Evolutionary conservation across 768 basidiomycete genomes (phyloP).

Genomic region (Tulasnella sp.): DNA sequence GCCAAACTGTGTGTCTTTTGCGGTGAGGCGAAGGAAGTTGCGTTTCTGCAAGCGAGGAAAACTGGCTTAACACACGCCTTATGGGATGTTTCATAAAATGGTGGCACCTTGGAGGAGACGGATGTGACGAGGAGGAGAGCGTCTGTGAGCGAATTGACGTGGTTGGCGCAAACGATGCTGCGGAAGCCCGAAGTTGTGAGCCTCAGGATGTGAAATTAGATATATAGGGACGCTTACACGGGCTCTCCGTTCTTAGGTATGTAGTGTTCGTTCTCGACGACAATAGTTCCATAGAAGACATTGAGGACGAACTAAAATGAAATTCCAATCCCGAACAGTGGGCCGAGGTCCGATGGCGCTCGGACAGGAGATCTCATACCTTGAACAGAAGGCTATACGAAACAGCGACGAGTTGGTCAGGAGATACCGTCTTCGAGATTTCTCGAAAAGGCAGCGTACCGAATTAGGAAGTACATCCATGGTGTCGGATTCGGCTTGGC

Average conservation of each 20-base stretch:
- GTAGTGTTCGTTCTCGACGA: constrained; percentile 69
- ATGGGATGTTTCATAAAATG: constrained; percentile 25
- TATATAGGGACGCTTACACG: constrained; percentile 49
- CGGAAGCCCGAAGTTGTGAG: background rate
- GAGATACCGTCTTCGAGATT: background rate
- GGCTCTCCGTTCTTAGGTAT: constrained; percentile 71
- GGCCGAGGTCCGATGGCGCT: background rate
- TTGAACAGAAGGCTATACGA: constrained; percentile 37
- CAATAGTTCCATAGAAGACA: constrained; percentile 86
- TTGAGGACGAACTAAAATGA: constrained; percentile 66
- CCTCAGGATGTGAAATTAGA: background rate
- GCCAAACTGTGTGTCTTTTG: constrained; percentile 84
- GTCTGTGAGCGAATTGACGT: constrained; percentile 82
- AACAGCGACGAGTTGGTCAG: background rate
- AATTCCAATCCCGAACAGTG: background rate
- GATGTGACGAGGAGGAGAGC: constrained; percentile 77
- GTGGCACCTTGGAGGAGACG: constrained; percentile 59
- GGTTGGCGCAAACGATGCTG: constrained; percentile 83
- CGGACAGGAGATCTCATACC: constrained; percentile 7
- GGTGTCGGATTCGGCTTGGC: constrained; percentile 42
- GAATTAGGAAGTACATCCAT: constrained; percentile 66
- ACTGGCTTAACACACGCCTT: background rate
- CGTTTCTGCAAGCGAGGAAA: constrained; percentile 50
- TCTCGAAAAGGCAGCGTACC: background rate
- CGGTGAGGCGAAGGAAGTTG: constrained; percentile 77